A percentile compares a stretch with the other conserved stretches of the same genome.
Evolutionary conservation across 768 basidiomycete genomes (phyloP).

Genomic region (Strobilomyces dryophilus): DNA sequence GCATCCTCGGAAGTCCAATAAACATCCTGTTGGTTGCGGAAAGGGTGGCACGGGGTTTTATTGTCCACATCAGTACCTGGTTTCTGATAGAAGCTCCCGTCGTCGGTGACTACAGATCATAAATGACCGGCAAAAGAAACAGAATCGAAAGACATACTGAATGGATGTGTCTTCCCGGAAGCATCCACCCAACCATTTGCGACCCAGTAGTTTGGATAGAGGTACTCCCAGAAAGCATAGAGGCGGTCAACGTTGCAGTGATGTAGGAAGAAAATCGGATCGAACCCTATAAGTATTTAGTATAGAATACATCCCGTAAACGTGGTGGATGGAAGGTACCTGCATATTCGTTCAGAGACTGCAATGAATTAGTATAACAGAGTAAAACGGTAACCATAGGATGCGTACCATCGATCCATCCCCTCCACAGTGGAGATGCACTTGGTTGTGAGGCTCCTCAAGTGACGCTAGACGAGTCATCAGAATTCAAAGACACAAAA

Average conservation of each 20-base stretch:
- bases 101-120: not conserved
- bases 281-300: conserved; percentile 3
- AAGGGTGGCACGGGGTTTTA: conserved; percentile 6
- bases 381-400: not conserved
- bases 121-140: not conserved
- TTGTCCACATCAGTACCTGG: not conserved
- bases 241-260: conserved; percentile 18
- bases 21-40: conserved; percentile 1
- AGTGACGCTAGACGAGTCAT: conserved; percentile 8
- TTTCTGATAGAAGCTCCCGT: conserved; percentile 3
- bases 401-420: conserved; percentile 15
- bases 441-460: conserved; percentile 19
- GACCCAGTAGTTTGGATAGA: conserved; percentile 18
- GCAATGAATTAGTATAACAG: not conserved
- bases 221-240: conserved; percentile 20
- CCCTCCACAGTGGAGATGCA: conserved; percentile 16
- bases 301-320: not conserved
- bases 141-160: conserved; percentile 2
- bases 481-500: not conserved
- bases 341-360: conserved; percentile 20
- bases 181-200: conserved; percentile 9
- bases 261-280: conserved; percentile 19
- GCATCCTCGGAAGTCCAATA: conserved; percentile 16
- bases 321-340: not conserved
- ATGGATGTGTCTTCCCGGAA: not conserved